A percentile compares a stretch with the other conserved stretches of the same genome.
phyloP scores from a whole-genome alignment of 495 filamentous ascomycete species.

The Lasiosphaeria hispida region DNA sequence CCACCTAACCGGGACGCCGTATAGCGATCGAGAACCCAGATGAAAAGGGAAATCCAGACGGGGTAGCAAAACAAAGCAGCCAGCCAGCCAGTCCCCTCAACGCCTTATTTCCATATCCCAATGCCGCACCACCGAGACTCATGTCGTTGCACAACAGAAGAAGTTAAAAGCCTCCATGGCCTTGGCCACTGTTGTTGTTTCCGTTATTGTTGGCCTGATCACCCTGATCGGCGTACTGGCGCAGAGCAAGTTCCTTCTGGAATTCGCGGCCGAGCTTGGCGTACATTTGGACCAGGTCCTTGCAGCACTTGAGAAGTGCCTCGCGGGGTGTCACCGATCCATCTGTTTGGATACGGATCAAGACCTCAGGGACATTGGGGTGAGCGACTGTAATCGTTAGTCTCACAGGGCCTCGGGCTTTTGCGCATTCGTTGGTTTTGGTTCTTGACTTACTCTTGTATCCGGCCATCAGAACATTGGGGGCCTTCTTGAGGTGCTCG shows the following conservation, averaged over 20 bases:
- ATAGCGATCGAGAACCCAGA: too few species aligned
- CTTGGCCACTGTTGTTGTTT: constrained; percentile 13
- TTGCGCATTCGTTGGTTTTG: background rate
- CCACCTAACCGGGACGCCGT: too few species aligned
- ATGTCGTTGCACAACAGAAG: background rate
- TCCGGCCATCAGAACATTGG: constrained; percentile 77
- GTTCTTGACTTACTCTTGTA: constrained; percentile 65
- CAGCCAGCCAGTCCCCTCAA: background rate
- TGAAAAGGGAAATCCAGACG: too few species aligned
- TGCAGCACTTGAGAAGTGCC: constrained; percentile 74
- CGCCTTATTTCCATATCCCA: background rate
- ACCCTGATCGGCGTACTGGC: constrained; percentile 76
- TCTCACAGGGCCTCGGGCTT: background rate
- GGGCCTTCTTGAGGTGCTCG: constrained; percentile 72
- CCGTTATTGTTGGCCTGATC: constrained; percentile 38
- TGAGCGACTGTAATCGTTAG: constrained; percentile 60
- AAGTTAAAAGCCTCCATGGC: background rate
- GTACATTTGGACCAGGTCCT: constrained; percentile 59
- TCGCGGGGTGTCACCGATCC: constrained; percentile 81
- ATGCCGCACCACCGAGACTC: background rate
- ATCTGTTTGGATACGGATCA: constrained; percentile 89
- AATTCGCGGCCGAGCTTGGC: constrained; percentile 64
- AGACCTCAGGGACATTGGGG: constrained; percentile 79
- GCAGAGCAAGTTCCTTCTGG: constrained; percentile 90
- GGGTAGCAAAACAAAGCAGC: background rate